Conservation (phyloP, 2,329 filamentous ascomycete species). For the Leptographium radiaticola region DNA sequence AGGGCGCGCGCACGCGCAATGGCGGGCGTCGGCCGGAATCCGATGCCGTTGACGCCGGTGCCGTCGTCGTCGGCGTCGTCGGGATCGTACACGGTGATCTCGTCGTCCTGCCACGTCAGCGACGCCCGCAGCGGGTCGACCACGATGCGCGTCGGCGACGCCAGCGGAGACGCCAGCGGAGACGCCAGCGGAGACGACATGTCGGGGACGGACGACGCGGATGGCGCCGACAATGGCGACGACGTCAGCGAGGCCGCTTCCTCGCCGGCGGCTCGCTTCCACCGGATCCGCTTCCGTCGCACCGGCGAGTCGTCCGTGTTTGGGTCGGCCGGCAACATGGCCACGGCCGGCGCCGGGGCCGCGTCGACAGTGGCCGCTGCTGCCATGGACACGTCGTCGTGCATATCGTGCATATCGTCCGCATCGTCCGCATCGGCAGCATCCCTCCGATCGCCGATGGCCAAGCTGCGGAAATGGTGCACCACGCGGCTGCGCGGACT, state of each 20-base stretch:
- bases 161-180: background rate
- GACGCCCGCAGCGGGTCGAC: constrained; percentile 43
- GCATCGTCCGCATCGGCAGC: too few species aligned
- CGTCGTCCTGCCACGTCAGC: constrained; percentile 54
- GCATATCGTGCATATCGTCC: background rate
- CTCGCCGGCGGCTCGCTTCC: background rate
- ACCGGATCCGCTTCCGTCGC: constrained; percentile 6
- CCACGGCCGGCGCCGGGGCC: background rate
- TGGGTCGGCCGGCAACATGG: background rate
- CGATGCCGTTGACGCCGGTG: constrained; percentile 53
- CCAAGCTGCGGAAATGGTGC: constrained; percentile 38
- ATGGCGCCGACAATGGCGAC: background rate
- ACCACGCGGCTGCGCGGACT: constrained; percentile 41
- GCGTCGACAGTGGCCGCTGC: background rate
- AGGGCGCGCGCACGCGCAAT: constrained; percentile 43
- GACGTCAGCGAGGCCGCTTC: background rate
- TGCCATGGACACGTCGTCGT: background rate
- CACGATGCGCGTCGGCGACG: constrained; percentile 13
- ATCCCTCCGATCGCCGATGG: constrained; percentile 16
- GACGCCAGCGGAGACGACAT: background rate
- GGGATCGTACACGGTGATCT: constrained; percentile 54
- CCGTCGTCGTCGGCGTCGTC: constrained; percentile 55
- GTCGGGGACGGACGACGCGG: background rate
- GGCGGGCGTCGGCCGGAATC: constrained; percentile 50
- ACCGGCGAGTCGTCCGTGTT: background rate